Percentiles rank a stretch among this genome's conserved stretches.
phyloP scores from a whole-genome alignment of 2,329 filamentous ascomycete genomes.

The Colletotrichum gloeosporioides region DNA sequence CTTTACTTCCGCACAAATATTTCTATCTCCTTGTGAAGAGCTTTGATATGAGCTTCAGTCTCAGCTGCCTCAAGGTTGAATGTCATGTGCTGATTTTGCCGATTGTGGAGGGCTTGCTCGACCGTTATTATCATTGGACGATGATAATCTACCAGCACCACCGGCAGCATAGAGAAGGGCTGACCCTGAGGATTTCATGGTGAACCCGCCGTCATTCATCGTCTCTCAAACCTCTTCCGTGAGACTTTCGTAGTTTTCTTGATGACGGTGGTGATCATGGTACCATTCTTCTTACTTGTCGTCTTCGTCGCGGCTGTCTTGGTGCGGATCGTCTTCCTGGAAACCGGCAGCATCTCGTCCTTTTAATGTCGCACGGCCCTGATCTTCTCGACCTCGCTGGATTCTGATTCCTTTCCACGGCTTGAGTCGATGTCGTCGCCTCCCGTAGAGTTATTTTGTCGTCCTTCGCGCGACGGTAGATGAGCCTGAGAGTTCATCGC shows the following conservation, averaged over 20 bases:
- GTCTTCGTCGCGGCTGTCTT: not conserved
- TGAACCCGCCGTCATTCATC: not conserved
- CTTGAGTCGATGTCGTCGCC: not conserved
- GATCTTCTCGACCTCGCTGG: fast-evolving
- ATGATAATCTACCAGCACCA: not conserved
- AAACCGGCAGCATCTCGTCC: not conserved
- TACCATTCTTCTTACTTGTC: not conserved
- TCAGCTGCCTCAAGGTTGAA: fast-evolving
- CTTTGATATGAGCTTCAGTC: fast-evolving
- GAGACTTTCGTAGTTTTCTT: not conserved
- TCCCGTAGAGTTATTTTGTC: not conserved
- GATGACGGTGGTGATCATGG: not conserved
- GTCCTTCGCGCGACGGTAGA: not conserved
- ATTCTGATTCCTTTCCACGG: fast-evolving
- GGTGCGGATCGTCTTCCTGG: not conserved
- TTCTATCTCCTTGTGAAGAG: not conserved
- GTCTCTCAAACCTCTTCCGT: not conserved
- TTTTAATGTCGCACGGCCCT: fast-evolving
- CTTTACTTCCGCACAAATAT: not conserved
- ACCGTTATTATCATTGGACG: not conserved
- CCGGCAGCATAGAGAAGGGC: too few species aligned
- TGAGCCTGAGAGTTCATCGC: not conserved
- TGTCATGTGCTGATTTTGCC: fast-evolving
- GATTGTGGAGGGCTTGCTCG: not conserved
- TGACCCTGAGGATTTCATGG: not conserved